Evolutionary conservation across 1,139 yeast species (phyloP).

Genomic region (Saccharomycopsis hybrid): DNA sequence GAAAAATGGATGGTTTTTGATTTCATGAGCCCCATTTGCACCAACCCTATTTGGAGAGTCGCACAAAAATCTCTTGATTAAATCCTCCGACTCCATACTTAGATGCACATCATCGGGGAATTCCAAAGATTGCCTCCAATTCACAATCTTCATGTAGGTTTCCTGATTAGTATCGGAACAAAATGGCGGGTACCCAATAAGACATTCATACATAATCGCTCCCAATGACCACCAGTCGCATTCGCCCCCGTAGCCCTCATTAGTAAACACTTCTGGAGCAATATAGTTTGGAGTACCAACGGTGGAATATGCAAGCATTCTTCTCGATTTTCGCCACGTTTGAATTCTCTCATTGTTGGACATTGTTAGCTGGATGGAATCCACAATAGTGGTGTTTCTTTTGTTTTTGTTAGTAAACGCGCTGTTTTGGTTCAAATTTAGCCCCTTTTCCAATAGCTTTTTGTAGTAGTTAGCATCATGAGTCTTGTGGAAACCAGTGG

Average conservation of each 20-base stretch:
- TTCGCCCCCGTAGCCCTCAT: slow-evolving; percentile 50
- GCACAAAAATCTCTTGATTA: slow-evolving; percentile 40
- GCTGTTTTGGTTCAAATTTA: slow-evolving; percentile 26
- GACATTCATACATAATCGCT: slow-evolving; percentile 50
- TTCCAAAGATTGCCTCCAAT: slow-evolving; percentile 46
- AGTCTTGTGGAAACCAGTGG: slow-evolving; percentile 71
- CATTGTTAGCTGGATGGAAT: slow-evolving; percentile 60
- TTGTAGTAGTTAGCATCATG: slow-evolving; percentile 65
- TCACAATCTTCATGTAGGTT: slow-evolving; percentile 45
- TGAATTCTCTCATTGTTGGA: slow-evolving; percentile 49
- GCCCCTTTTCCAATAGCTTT: slow-evolving; percentile 56
- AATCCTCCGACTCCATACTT: slow-evolving; percentile 45
- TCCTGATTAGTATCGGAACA: slow-evolving; percentile 50
- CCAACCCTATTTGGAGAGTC: slow-evolving; percentile 42
- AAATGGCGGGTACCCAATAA: slow-evolving; percentile 51
- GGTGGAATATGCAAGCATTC: slow-evolving; percentile 46
- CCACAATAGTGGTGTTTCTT: slow-evolving; percentile 86
- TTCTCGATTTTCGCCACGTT: slow-evolving; percentile 46
- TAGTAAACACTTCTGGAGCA: slow-evolving; percentile 38
- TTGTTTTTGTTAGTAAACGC: slow-evolving; percentile 28
- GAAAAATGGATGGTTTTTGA: slow-evolving; percentile 81
- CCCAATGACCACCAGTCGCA: slow-evolving; percentile 58
- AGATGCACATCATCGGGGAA: slow-evolving; percentile 48
- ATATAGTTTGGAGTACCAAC: slow-evolving; percentile 52
- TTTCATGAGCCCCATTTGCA: slow-evolving; percentile 89